These are phyloP conservation scores for Thalassiosira exigua DNA, from an alignment of 352 stramenopile genomes.

Conservation along the genomic window DNA sequence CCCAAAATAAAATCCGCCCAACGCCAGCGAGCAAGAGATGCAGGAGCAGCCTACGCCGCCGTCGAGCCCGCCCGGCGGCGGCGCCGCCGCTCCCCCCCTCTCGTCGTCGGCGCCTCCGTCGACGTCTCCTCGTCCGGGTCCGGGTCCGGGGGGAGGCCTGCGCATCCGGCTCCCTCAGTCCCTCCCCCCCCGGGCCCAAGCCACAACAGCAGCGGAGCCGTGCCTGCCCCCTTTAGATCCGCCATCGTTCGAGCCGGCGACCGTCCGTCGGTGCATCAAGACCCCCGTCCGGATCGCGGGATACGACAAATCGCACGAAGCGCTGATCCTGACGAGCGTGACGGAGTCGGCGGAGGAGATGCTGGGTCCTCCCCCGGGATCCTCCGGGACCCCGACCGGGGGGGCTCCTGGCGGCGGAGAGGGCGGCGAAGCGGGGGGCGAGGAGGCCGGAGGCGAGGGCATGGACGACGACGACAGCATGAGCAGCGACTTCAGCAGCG, in stretches of 20 bases:
- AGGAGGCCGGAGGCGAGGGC: not conserved
- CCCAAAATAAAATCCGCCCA: too few relatives aligned
- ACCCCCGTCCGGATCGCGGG: slow-evolving; percentile 1
- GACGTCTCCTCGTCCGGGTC: too few relatives aligned
- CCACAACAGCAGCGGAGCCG: not conserved
- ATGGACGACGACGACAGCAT: slow-evolving; percentile 3
- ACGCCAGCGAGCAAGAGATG: too few relatives aligned
- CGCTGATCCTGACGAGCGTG: slow-evolving; percentile 29
- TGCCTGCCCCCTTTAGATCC: slow-evolving; percentile 15
- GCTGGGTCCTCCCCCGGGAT: too few relatives aligned
- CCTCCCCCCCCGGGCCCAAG: not conserved
- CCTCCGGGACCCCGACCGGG: too few relatives aligned
- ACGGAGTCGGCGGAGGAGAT: slow-evolving; percentile 14
- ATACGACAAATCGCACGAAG: slow-evolving; percentile 4
- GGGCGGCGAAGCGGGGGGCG: not conserved
- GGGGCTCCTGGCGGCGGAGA: not conserved
- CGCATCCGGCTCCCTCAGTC: too few relatives aligned
- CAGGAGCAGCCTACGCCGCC: too few relatives aligned
- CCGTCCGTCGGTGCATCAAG: not conserved
- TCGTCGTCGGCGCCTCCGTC: too few relatives aligned
- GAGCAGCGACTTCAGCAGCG: not conserved
- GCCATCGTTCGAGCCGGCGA: slow-evolving; percentile 1
- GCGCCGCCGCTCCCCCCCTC: too few relatives aligned
- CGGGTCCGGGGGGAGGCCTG: too few relatives aligned
- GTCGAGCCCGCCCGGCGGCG: too few relatives aligned